Evolutionary conservation across 1,284 basidiomycete genomes (phyloP), one percentile per base, ranked within the genome.

Genomic region (Fistulinella staudtii): DNA sequence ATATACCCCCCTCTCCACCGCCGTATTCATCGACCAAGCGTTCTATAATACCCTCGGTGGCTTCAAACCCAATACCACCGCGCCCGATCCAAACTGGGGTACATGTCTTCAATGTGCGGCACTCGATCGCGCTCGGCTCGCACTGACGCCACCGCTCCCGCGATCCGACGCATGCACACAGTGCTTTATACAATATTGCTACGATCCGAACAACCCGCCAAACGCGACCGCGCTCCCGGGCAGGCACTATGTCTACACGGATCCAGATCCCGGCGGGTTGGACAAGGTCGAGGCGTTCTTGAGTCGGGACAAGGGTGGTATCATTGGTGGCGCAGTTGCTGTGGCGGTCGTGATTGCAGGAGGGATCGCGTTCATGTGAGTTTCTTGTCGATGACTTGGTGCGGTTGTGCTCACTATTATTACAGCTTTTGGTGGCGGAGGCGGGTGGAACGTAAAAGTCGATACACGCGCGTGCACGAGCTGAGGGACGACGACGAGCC

Each of bases 21-120:
- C 56, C 14, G 48, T 78, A 11, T 75, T 82, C 59, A 61, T 82
- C 36, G 70, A 80, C 49, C 78, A 82, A 55, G 74, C 72, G 1
- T 72, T 71, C 46, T 53, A 56, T 28, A 79, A 75, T 51, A 72
- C 70, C 22, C 69, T 78, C 25, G 70, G 71, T 13, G 81, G 81
- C 14, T 84, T 82, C 61, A 61, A 66, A 14, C 78, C 80, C 18
- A 73, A 77, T 50, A 47, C 58, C 3, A 64, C 51, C 22, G 37
- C 37, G 4, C 41, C 60, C 3, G 73, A 73, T 48, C 55, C 58
- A 4, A 54, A 69, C 42, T 75, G 65, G 54, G 66, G 67, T 7
- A 54, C 49, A 35, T 74, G 73, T 46, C 43, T 74, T 8, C 70
- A 71, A 45, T 73, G 73, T 22, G 70, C 64, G 8, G 71, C 67